Percentiles rank a stretch among this genome's conserved stretches.
Conservation (phyloP, 495 filamentous ascomycete genomes). For the Umbilicaria muhlenbergii region DNA sequence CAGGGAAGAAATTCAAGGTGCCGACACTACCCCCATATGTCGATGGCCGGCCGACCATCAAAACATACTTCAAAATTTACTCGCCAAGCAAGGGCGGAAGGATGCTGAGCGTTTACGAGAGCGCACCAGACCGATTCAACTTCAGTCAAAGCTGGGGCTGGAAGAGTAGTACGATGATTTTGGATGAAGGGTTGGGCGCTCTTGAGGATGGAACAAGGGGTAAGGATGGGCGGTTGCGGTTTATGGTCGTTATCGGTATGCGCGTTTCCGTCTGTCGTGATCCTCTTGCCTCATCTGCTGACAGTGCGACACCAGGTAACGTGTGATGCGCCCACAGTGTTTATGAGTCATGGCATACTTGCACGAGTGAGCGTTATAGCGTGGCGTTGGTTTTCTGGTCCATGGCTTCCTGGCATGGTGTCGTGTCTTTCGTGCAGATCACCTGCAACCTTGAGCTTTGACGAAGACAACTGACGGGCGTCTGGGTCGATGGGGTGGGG, state of each 20-base stretch:
- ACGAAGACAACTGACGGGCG: too few species aligned
- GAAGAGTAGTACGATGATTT: conserved; percentile 42
- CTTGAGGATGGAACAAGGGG: conserved; percentile 15
- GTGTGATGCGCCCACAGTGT: too few species aligned
- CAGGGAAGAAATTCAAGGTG: conserved; percentile 11
- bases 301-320: too few species aligned
- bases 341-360: background rate
- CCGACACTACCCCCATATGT: conserved; percentile 36
- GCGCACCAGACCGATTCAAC: conserved; percentile 43
- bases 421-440: too few species aligned
- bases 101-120: conserved; percentile 41
- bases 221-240: conserved; percentile 34
- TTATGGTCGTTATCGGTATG: conserved; percentile 39
- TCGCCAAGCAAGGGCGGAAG: conserved; percentile 38
- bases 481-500: conserved; percentile 1
- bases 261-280: too few species aligned
- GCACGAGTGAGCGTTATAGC: background rate
- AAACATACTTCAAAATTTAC: conserved; percentile 51
- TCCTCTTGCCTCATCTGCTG: background rate
- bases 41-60: conserved; percentile 38
- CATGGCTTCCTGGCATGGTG: too few species aligned
- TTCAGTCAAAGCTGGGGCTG: conserved; percentile 50
- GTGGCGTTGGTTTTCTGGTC: background rate
- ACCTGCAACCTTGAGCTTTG: too few species aligned
- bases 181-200: conserved; percentile 32